Percentiles rank a stretch among this genome's conserved stretches.
phyloP scores from a whole-genome alignment of 306 rosid genomes.

The Myrica gale region DNA sequence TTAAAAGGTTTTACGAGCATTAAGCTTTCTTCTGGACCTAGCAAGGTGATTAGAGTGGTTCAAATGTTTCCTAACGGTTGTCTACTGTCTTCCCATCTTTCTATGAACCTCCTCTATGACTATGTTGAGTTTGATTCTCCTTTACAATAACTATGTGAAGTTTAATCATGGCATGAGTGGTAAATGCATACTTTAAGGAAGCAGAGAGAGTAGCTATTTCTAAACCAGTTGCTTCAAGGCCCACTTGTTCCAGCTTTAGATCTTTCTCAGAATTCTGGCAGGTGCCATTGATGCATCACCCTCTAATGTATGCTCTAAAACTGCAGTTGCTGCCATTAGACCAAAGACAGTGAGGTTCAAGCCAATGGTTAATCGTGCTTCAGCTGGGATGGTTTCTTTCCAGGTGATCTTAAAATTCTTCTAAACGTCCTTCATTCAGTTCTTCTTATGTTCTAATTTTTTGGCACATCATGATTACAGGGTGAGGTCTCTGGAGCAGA shows the following conservation, averaged over 20 bases:
- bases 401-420: conserved; percentile 41
- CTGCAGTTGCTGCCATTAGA: conserved; percentile 78
- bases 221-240: conserved; percentile 91
- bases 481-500: no score
- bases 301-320: conserved; percentile 43
- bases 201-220: conserved; percentile 67
- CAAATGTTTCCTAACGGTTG: background rate
- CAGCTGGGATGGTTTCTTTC: conserved; percentile 52
- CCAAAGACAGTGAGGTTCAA: conserved; percentile 91
- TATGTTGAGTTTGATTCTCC: no score
- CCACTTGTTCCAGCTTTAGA: conserved; percentile 62
- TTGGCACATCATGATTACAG: no score
- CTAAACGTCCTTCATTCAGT: background rate
- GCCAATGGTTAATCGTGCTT: conserved; percentile 42
- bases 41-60: background rate
- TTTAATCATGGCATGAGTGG: background rate
- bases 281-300: conserved; percentile 69
- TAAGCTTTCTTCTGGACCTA: background rate
- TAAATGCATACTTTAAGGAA: conserved; percentile 70
- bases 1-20: background rate
- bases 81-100: background rate
- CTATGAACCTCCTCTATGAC: background rate
- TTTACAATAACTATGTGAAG: background rate
- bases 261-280: conserved; percentile 87
- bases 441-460: conserved; percentile 12